A percentile compares a stretch with the other conserved stretches of the same genome.
These are phyloP conservation scores for Crithidia fasciculata DNA, from an alignment of 208 protist species.

Conservation along the genomic window DNA sequence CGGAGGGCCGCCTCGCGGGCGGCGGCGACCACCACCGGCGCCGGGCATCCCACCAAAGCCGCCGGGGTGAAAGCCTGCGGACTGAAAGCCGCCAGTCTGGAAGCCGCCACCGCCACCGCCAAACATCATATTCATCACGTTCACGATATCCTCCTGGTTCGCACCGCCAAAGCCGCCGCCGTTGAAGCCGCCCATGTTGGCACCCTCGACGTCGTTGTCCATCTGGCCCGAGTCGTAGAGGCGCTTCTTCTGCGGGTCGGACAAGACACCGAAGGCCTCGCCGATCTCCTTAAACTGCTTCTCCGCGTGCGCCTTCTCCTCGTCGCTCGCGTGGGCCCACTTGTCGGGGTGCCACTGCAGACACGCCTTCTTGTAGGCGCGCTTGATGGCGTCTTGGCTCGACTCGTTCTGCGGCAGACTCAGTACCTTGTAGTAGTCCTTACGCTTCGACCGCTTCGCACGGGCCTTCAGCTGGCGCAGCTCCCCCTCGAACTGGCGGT, in stretches of 20 bases:
- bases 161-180: slow-evolving; percentile 18
- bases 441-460: slow-evolving; percentile 73
- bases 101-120: slow-evolving; percentile 36
- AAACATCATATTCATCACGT: slow-evolving; percentile 79
- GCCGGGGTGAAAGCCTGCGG: slow-evolving; percentile 25
- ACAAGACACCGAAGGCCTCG: slow-evolving; percentile 87
- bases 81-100: slow-evolving; percentile 14
- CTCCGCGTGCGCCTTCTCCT: slow-evolving; percentile 82
- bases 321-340: slow-evolving; percentile 77
- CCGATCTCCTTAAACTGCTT: slow-evolving; percentile 90
- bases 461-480: slow-evolving; percentile 63
- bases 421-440: slow-evolving; percentile 94
- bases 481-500: slow-evolving; percentile 63
- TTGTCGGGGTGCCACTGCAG: slow-evolving; percentile 95
- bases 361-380: slow-evolving; percentile 86
- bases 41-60: slow-evolving; percentile 23
- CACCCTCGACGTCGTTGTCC: slow-evolving; percentile 86
- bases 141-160: slow-evolving; percentile 47
- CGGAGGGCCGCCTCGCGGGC: slow-evolving; percentile 32
- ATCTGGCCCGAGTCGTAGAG: slow-evolving; percentile 91
- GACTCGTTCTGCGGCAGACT: slow-evolving; percentile 70
- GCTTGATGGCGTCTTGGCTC: slow-evolving; percentile 73
- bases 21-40: slow-evolving; percentile 31
- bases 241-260: slow-evolving; percentile 88
- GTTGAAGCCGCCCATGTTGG: slow-evolving; percentile 34